Conservation (phyloP, 2,329 filamentous ascomycete species). For the Trichothecium sympodiale region DNA sequence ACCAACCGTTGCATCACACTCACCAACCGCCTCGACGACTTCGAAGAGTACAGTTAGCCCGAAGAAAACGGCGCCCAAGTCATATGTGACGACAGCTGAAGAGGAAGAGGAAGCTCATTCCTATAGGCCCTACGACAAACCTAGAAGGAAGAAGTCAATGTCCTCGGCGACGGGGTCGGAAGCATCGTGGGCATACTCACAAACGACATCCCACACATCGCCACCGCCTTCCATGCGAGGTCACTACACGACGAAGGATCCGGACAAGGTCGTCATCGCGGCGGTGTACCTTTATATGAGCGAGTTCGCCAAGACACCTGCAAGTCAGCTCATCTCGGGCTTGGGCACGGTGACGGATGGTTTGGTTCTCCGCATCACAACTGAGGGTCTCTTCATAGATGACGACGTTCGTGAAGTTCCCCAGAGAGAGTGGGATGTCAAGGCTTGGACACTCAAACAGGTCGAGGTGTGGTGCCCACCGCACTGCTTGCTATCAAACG, state of each 20-base stretch:
- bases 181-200: slow-evolving; percentile 75
- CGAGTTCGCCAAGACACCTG: slow-evolving; percentile 74
- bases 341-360: slow-evolving; percentile 81
- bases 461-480: slow-evolving; percentile 79
- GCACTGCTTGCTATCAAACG: slow-evolving; percentile 39
- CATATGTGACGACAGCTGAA: slow-evolving; percentile 44
- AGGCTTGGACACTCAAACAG: slow-evolving; percentile 91
- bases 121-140: slow-evolving; percentile 66
- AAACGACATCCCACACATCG: slow-evolving; percentile 73
- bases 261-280: slow-evolving; percentile 90
- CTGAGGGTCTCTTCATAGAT: slow-evolving; percentile 92
- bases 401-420: slow-evolving; percentile 84
- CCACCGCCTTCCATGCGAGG: slow-evolving; percentile 69
- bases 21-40: slow-evolving; percentile 17
- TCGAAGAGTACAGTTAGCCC: slow-evolving; percentile 16
- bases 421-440: slow-evolving; percentile 98
- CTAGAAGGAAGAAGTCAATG: slow-evolving; percentile 53
- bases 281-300: slow-evolving; percentile 91
- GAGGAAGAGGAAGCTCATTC: slow-evolving; percentile 61
- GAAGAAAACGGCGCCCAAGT: slow-evolving; percentile 39
- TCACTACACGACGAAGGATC: slow-evolving; percentile 78
- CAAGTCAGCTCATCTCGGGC: slow-evolving; percentile 82
- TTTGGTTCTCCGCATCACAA: slow-evolving; percentile 81
- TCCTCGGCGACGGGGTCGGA: slow-evolving; percentile 65
- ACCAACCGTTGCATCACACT: slow-evolving; percentile 19